Evolutionary conservation across 164 flowering plant genomes (phyloP), one percentile per base, ranked within the genome.

Genomic region (Aristolochia contorta): DNA sequence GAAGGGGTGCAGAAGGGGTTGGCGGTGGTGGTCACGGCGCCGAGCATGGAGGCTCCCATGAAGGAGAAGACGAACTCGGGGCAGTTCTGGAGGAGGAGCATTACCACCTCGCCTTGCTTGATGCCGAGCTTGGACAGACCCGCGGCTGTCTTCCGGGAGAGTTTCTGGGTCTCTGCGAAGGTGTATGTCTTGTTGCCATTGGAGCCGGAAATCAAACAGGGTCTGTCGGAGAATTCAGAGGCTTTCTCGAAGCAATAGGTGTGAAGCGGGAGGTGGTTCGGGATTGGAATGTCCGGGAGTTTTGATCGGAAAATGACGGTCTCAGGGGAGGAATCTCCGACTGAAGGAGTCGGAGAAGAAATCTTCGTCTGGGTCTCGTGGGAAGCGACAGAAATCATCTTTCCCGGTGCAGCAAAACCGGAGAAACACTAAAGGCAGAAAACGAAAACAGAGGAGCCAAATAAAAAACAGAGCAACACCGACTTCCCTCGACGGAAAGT

Each of bases 51-150:
- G 16, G 91, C 85, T 0, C 78, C 94, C 55, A 89, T 49, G 77
- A 89, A 86, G n/a, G 89, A 51, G 74, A 89, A 76, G 47, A 73
- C 80, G 61, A 89, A 89, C 62, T 89, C 94, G 0, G 84, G 66
- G 59, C 70, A 76, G 78, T 89, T 89, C 6, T 72, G 96, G 64
- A 86, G 85, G 64, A 89, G 78, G 30, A 80, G 18, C 94, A 89
- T 83, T 58, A 89, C 66, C 25, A 75, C 86, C 45, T 86, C 83
- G 16, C 88, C 84, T 47, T 74, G 65, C 20, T 62, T 33, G 64
- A 86, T 64, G 19, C 91, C 89, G 13, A 79, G 63, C 12, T 70
- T 74, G 18, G 74, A 50, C 12, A 89, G 32, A 0, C 88, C 93
- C 14, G 78, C 75, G 0, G 89, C 91, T n/a, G 76, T 69, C 51